Percentiles rank a stretch among this genome's conserved stretches.
These are phyloP conservation scores for Cytospora piceicola DNA, from an alignment of 2,329 filamentous ascomycete genomes.

Conservation along the genomic window DNA sequence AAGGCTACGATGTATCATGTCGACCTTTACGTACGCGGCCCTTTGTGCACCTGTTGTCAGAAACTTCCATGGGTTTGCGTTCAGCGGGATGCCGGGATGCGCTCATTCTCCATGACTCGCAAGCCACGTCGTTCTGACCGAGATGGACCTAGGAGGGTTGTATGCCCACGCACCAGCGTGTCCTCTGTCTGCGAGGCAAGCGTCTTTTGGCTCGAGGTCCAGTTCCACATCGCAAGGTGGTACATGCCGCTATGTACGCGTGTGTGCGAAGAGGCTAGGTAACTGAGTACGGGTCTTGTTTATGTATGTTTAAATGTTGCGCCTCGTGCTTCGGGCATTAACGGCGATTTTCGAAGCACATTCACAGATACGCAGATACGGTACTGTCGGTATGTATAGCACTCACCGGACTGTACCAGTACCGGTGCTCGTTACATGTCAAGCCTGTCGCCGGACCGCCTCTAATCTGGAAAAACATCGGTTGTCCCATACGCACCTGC, in stretches of 20 bases:
- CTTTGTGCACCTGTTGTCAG: neutral
- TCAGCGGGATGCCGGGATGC: conserved; percentile 16
- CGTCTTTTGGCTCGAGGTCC: conserved; percentile 9
- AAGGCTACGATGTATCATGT: conserved; percentile 6
- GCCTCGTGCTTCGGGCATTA: conserved; percentile 22
- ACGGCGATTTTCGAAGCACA: conserved; percentile 21
- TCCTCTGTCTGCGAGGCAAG: neutral
- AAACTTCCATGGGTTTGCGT: conserved; percentile 10
- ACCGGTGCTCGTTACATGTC: neutral
- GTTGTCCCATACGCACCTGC: conserved; percentile 14
- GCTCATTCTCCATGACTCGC: conserved; percentile 18
- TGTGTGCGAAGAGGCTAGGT: conserved; percentile 2
- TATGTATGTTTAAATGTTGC: conserved; percentile 16
- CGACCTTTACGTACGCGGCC: conserved; percentile 1
- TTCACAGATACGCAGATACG: neutral
- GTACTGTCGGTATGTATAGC: conserved; percentile 1
- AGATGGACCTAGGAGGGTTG: conserved; percentile 2
- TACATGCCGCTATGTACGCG: conserved; percentile 4
- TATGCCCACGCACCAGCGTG: conserved; percentile 2
- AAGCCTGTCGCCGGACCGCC: conserved; percentile 1
- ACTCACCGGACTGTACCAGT: neutral
- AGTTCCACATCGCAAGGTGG: conserved; percentile 8
- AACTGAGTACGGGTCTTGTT: conserved; percentile 2
- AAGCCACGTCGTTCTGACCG: conserved; percentile 22
- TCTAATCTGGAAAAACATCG: conserved; percentile 13